Evolutionary conservation across 345 rosid species (phyloP), one percentile per base, ranked within the genome.

Genomic region (Acer saccharum): DNA sequence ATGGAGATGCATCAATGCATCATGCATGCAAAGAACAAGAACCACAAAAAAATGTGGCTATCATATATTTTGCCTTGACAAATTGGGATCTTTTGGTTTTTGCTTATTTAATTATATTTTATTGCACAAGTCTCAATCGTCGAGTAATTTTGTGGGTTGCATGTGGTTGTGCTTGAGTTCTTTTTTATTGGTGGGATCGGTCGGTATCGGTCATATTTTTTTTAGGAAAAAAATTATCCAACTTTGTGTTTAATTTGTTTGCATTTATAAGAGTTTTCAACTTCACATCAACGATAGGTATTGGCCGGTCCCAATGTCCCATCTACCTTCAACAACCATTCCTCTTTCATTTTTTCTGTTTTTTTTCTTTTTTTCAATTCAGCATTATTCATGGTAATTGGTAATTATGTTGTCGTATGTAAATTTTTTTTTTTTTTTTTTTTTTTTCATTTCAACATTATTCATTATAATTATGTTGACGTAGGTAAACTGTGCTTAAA

Each of bases 41-140:
- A 16, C 23, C 25, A 3, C 12, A 25, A 25, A 25, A 25, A 48
- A 0, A 13, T 50, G 76, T 60, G 77, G 79, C 61, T 58, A 52
- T 58, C 35, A 58, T 71, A 58, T 71, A 20, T 6, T n/a, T 71
- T 66, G 79, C 69, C 65, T 43, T 25, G 1, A 63, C 10, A 57
- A 17, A 7, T 27, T 14, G 25, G 64, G 68, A 60, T 13, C 71
- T 64, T 23, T 66, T 4, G 6, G 62, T 9, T n/a, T 57, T 57
- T 17, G 62, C 23, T 17, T 57, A 18, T 3, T 11, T 54, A 1
- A 54, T 57, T 57, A 57, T 2, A 57, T 4, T 57, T 57, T 25
- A 7, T 57, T 20, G 25, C 29, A 4, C 3, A 3, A 77, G 71
- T 78, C 73, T 63, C 67, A 2, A 23, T 81, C 76, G 2, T 41